Base-by-base conservation (phyloP, 2,329 filamentous ascomycete species). In the Monilinia fructicola region DNA sequence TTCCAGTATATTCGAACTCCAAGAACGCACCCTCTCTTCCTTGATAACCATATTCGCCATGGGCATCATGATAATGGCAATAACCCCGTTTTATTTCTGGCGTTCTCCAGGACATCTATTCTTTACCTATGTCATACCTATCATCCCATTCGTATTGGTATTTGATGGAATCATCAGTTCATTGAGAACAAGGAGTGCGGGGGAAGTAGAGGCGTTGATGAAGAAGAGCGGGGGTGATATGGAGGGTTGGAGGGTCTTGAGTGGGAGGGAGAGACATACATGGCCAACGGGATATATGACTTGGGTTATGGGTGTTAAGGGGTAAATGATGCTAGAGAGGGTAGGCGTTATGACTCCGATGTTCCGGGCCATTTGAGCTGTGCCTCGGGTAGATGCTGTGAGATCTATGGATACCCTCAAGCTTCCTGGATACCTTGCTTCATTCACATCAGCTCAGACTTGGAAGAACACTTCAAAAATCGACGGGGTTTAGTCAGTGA, bases 1-100 rank as follows among this genome's bases (percentile, higher is more conserved):
- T n/a, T 31, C n/a, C 42, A 82, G 81, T 11, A 90, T 93, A 68
- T 87, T 92, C 69, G 90, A 92, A 77, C 81, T 92, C n/a, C 89
- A 92, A 76, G 87, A 89, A 71, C 85, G 90, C 42, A 81, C 81
- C 21, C 70, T 87, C 1, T 76, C 80, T 2, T 84, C 85, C 44
- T 76, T 89, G 52, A 68, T 88, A 28, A 82, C 83, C 4, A 80
- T 84, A 54, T 77, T 83, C 46, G 71, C 84, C 14, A 80, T 88
- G 67, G 84, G 84, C 9, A 69, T 85, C 52, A 81, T 82, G 55
- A 81, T 84, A 68, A 69, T 87, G 21, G 69, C 83, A 31, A 74
- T 81, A 38, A 83, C 84, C 1, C 85, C 85, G 0, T 78, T 83
- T 67, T 83, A 84, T 63, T 76, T 76, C 66, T 77, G 76, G 76